Evolutionary conservation across 2,329 filamentous ascomycete species (phyloP).

Genomic region (Pyrenophora graminea): DNA sequence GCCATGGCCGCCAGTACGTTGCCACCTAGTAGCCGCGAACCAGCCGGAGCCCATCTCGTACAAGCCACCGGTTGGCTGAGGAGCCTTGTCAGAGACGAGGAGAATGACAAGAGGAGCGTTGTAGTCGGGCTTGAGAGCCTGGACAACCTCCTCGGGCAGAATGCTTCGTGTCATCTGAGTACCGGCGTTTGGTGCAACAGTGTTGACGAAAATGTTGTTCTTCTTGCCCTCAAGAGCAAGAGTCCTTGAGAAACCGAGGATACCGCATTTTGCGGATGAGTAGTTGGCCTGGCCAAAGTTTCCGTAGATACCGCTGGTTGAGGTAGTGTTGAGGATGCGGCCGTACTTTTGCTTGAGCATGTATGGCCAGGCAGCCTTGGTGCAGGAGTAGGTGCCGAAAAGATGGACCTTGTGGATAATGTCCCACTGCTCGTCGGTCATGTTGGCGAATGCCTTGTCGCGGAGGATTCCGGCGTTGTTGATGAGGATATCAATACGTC

Average conservation of each 20-base stretch:
- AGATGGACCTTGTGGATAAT: conserved; percentile 91
- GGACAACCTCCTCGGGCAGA: conserved; percentile 94
- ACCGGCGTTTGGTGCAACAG: conserved; percentile 95
- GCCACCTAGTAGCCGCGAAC: conserved; percentile 91
- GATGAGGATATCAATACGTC: conserved; percentile 90
- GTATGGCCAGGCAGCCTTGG: conserved; percentile 96
- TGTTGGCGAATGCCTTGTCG: conserved; percentile 97
- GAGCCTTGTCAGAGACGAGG: conserved; percentile 84
- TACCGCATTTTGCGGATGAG: conserved; percentile 71
- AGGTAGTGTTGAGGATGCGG: conserved; percentile 94
- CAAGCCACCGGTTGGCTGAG: conserved; percentile 81
- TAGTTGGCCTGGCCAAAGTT: conserved; percentile 99
- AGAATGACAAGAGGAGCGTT: conserved; percentile 91
- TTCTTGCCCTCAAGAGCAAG: conserved; percentile 91
- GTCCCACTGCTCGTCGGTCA: conserved; percentile 94
- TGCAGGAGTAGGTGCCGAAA: conserved; percentile 92
- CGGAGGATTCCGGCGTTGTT: conserved; percentile 98
- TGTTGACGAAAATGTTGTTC: conserved; percentile 98
- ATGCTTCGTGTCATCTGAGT: conserved; percentile 94
- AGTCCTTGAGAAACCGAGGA: conserved; percentile 91
- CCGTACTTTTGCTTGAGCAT: conserved; percentile 99
- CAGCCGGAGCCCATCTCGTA: conserved; percentile 97
- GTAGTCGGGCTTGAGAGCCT: conserved; percentile 99
- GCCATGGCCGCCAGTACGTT: conserved; percentile 83
- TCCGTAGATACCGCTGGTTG: conserved; percentile 95